These are phyloP conservation scores for Acanthamoeba divionensis DNA, from an alignment of 208 protist species.

Conservation along the genomic window DNA sequence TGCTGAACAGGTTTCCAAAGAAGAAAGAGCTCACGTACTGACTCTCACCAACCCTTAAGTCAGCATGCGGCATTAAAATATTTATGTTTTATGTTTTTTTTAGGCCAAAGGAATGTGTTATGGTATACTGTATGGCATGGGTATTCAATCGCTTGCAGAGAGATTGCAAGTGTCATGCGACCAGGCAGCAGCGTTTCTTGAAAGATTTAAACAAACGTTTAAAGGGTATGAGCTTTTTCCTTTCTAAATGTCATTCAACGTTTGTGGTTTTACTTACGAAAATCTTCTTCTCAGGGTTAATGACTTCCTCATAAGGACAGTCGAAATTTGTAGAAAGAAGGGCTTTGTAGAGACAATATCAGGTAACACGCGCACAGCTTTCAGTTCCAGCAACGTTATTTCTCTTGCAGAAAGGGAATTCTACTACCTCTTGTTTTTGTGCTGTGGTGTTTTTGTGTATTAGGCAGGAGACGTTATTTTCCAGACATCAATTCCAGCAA, in stretches of 20 bases:
- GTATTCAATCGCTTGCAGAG: not conserved
- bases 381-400: no score
- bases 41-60: no score
- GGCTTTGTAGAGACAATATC: constrained; percentile 40
- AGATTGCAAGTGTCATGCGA: not conserved
- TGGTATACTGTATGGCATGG: constrained; percentile 39
- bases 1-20: not conserved
- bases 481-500: constrained; percentile 19
- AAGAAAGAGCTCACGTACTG: constrained; percentile 12
- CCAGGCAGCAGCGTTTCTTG: constrained; percentile 1
- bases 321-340: not conserved
- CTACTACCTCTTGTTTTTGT: no score
- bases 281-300: not conserved
- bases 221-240: not conserved
- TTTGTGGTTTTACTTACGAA: not conserved
- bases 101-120: constrained; percentile 49
- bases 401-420: no score
- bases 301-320: constrained; percentile 28
- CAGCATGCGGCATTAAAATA: no score
- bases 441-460: no score
- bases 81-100: not conserved
- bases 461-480: not conserved
- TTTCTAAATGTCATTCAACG: not conserved
- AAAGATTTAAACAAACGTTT: constrained; percentile 22
- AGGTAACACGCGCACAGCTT: not conserved